A percentile compares a stretch with the other conserved stretches of the same genome.
Evolutionary conservation across 345 rosid genomes (phyloP).

Genomic region (Eucalyptus tenuipes): DNA sequence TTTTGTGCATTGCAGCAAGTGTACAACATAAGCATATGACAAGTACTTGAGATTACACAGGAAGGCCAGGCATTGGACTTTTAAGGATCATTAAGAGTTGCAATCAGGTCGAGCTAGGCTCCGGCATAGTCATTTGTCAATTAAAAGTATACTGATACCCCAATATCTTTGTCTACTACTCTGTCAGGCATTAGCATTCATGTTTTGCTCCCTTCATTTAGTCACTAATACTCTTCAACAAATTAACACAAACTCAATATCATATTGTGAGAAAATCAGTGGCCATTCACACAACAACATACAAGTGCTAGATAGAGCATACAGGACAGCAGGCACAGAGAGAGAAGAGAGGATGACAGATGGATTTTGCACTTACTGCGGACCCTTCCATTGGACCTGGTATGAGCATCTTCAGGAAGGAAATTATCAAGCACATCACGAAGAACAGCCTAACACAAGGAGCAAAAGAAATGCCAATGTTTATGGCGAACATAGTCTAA

Average conservation of each 20-base stretch:
- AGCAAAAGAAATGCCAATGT: background rate
- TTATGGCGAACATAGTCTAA: background rate
- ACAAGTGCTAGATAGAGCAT: background rate
- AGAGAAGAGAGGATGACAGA: background rate
- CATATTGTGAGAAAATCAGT: background rate
- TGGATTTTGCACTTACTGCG: slow-evolving; percentile 44
- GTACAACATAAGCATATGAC: background rate
- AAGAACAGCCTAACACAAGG: slow-evolving; percentile 53
- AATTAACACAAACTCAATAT: background rate
- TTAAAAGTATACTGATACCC: background rate
- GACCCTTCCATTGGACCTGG: slow-evolving; percentile 75
- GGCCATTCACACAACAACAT: background rate
- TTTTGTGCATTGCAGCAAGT: background rate
- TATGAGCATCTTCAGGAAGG: slow-evolving; percentile 80
- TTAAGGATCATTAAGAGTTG: background rate
- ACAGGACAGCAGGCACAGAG: background rate
- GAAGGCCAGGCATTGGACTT: background rate
- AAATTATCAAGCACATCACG: slow-evolving; percentile 53
- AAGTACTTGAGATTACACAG: background rate
- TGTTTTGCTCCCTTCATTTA: background rate
- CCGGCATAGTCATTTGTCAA: background rate
- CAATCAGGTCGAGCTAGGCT: background rate
- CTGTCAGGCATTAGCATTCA: background rate
- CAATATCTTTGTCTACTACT: background rate
- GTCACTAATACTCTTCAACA: background rate